Evolutionary conservation across 2,329 filamentous ascomycete species (phyloP), one percentile per base, ranked within the genome.

Genomic region (Pestalotiopsis sp.): DNA sequence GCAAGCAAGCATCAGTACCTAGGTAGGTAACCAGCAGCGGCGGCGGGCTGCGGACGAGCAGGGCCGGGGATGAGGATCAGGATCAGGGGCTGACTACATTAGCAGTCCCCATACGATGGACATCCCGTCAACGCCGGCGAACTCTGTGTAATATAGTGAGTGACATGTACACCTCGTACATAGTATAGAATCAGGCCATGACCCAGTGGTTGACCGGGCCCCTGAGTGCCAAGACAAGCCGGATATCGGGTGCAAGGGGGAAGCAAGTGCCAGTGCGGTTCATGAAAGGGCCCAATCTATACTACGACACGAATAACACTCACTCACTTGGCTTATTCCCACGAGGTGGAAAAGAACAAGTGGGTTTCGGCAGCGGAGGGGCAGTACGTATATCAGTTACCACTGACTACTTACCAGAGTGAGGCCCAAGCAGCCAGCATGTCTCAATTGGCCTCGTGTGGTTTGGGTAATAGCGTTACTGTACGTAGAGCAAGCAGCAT

Each of bases 211-310:
- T 11, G 57, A 36, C 27, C 17, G 57, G 23, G 57, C 57, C 23
- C 23, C 57, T 36, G 23, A 59, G 57, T 31, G 36, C 31, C 25
- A 62, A 62, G 59, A 36, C 25, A 3, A 20, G 12, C 59, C 59
- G 59, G 59, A 62, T 62, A 62, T 62, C 59, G 59, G 59, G 59
- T 62, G 27, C 25, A 36, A 39, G 31, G 27, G 45, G 45, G 45
- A 20, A 52, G 45, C 25, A 14, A 59, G 57, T 36, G 23, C 23
- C 27, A 59, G 57, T 27, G 23, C 27, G 17, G 23, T 59, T 27
- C 23, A 59, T 59, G 20, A 36, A 59, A 36, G 23, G 27, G 49
- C 49, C 49, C 49, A 56, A 56, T 59, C n/a, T 59, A 36, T 59
- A 59, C 27, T 27, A 36, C 31, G 31, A 36, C 23, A 27, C 23